Evolutionary conservation across 805 yeast species (phyloP), one percentile per base, ranked within the genome.

Genomic region (Lipomyces mesembrius): DNA sequence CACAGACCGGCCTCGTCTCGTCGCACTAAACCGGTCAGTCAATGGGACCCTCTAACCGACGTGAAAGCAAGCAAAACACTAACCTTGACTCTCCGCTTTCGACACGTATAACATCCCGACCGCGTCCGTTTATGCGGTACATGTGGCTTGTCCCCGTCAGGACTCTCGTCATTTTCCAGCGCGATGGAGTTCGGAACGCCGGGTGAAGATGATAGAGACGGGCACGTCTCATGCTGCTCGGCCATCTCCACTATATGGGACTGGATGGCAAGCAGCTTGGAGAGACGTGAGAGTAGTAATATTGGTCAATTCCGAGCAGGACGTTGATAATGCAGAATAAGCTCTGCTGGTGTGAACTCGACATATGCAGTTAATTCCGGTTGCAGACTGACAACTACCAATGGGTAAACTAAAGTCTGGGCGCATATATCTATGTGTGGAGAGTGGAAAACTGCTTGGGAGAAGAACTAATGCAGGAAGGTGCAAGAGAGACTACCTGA

Each of bases 31-130:
- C 61, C 52, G 11, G 55, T 27, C 60, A 37, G 49, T 43, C 22
- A 14, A 35, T n/a, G 22, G 25, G 29, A 17, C 53, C 25, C 29
- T n/a, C 7, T 11, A 14, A 49, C 17, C 20, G 46, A 39, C 54
- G 9, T n/a, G 22, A 57, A 43, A 61, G 27, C 25, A 14, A 35
- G n/a, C 20, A 53, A 46, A 35, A 52, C n/a, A 14, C 64, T 0
- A 27, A 64, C 70, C 68, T 67, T 67, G 14, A 67, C 71, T 27
- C 71, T 62, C 20, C 71, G 66, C 60, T 67, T 59, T 9, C 71
- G 59, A 54, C 71, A 67, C 12, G 69, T 67, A 59, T 59, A 67
- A 53, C 71, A 67, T 14, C 71, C 71, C 12, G 71, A 67, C 32
- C 71, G 57, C 20, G 71, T 67, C 9, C 71, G 63, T 20, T 57